phyloP scores from a whole-genome alignment of 2,329 filamentous ascomycete genomes.

The Bisporella sp. region DNA sequence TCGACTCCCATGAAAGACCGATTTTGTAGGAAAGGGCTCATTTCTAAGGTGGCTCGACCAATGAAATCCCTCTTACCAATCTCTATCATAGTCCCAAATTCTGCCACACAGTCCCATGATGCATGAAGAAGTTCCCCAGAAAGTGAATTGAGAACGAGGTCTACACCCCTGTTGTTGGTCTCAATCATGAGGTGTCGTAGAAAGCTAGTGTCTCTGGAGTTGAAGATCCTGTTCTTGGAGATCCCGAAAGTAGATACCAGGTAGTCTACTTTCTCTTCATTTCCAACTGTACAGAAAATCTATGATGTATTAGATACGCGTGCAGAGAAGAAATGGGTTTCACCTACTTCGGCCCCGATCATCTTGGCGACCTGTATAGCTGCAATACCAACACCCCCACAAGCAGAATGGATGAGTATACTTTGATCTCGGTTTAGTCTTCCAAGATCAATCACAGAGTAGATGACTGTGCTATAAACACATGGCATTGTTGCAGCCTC shows the following conservation, averaged over 20 bases:
- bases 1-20: constrained; percentile 34
- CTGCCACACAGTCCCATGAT: constrained; percentile 28
- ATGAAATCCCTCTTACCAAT: constrained; percentile 29
- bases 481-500: constrained; percentile 34
- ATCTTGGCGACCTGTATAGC: constrained; percentile 23
- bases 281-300: constrained; percentile 21
- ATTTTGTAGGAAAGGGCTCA: constrained; percentile 28
- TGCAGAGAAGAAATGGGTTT: too few species aligned
- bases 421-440: not conserved
- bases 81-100: constrained; percentile 31
- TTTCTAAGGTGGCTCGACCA: constrained; percentile 24
- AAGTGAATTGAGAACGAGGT: constrained; percentile 22
- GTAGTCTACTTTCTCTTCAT: constrained; percentile 8
- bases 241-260: constrained; percentile 18
- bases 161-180: constrained; percentile 19
- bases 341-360: not conserved
- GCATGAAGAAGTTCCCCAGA: constrained; percentile 19
- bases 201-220: constrained; percentile 21
- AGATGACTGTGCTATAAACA: constrained; percentile 16
- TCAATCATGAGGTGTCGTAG: constrained; percentile 10
- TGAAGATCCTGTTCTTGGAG: constrained; percentile 19
- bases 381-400: constrained; percentile 27
- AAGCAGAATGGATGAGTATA: constrained; percentile 26
- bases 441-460: constrained; percentile 8
- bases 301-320: constrained; percentile 9